Evolutionary conservation across 2,329 filamentous ascomycete genomes (phyloP).

Genomic region (Pleomassaria siparia): DNA sequence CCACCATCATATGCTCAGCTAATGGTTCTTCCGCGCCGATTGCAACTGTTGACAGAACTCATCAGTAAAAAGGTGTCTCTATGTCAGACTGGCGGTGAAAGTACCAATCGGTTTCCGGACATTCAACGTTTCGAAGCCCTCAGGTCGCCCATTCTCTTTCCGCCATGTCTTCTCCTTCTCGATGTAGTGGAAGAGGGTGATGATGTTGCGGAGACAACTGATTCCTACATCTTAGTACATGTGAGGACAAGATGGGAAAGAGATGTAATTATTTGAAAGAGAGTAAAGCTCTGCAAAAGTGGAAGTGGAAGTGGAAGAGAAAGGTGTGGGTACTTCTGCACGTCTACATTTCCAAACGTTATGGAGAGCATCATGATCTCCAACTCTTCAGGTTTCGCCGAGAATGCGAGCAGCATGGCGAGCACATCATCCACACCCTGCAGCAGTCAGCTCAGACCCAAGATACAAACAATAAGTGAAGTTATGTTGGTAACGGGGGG

Average conservation of each 20-base stretch:
- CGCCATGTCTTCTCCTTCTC: constrained; percentile 89
- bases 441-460: constrained; percentile 4
- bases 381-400: constrained; percentile 78
- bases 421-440: constrained; percentile 86
- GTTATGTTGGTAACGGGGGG: too few relatives aligned
- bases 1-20: constrained; percentile 73
- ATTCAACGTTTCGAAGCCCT: constrained; percentile 73
- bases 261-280: constrained; percentile 2
- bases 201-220: constrained; percentile 83
- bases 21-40: constrained; percentile 84
- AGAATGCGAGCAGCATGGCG: constrained; percentile 82
- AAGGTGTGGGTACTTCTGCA: constrained; percentile 63
- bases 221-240: background rate
- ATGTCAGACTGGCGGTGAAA: background rate
- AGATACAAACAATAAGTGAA: background rate
- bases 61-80: background rate
- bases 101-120: constrained; percentile 68
- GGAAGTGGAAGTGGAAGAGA: background rate
- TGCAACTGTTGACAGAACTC: constrained; percentile 56
- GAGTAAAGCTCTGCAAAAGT: background rate
- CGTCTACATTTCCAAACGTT: constrained; percentile 90
- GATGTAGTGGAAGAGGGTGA: constrained; percentile 88
- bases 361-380: constrained; percentile 84
- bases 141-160: constrained; percentile 63
- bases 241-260: background rate